Conservation (phyloP, 371 early-diverging fungal genomes). For the Syncephalis fuscata region DNA sequence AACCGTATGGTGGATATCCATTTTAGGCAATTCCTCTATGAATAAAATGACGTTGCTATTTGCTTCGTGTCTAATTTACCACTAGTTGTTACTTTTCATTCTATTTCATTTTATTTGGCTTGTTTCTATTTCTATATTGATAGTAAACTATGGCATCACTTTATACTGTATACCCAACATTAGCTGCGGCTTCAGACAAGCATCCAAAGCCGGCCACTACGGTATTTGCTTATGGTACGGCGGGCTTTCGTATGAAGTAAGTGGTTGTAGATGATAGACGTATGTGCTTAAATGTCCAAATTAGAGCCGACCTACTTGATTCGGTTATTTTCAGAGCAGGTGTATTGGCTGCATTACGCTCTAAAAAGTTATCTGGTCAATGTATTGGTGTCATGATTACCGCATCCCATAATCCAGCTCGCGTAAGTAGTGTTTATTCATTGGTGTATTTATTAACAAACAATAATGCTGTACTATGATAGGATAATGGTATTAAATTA, state of each 20-base stretch:
- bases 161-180: too few species aligned
- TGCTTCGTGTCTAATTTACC: too few species aligned
- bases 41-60: too few species aligned
- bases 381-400: slow-evolving; percentile 98
- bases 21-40: too few species aligned
- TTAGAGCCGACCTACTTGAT: slow-evolving; percentile 61
- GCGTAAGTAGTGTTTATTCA: slow-evolving; percentile 22
- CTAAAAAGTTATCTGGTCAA: slow-evolving; percentile 68
- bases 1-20: too few species aligned
- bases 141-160: too few species aligned
- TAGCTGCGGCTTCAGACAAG: not conserved
- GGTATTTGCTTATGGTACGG: slow-evolving; percentile 84
- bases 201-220: slow-evolving; percentile 37
- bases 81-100: too few species aligned
- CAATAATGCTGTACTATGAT: slow-evolving; percentile 1
- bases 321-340: slow-evolving; percentile 92
- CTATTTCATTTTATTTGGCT: too few species aligned
- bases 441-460: not conserved
- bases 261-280: slow-evolving; percentile 2
- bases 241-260: slow-evolving; percentile 89
- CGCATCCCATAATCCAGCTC: slow-evolving; percentile 96
- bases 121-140: too few species aligned
- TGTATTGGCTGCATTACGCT: slow-evolving; percentile 82
- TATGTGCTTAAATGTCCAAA: not conserved
- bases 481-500: slow-evolving; percentile 99